A percentile compares a stretch with the other conserved stretches of the same genome.
Evolutionary conservation across 1,284 basidiomycete species (phyloP).

Genomic region (Leccinum fuscescens): DNA sequence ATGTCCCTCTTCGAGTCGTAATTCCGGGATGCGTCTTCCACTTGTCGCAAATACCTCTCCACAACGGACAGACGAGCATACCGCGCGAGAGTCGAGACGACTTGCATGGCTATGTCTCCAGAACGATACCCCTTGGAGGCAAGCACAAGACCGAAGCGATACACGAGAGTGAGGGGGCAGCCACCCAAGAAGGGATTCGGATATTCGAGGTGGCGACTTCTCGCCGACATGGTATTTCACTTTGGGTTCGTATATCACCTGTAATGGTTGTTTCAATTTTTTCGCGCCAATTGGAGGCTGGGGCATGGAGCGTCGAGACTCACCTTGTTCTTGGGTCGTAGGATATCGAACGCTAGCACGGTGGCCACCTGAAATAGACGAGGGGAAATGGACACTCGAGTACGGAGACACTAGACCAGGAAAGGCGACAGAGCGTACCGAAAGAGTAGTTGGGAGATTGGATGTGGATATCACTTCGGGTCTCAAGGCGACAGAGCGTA

Average conservation of each 20-base stretch:
- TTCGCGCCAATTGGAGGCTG: background rate
- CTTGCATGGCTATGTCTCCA: no score
- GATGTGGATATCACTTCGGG: no score
- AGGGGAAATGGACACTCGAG: background rate
- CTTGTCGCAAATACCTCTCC: no score
- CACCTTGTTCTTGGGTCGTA: slow-evolving; percentile 74
- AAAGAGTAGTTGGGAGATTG: no score
- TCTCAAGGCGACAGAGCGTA: slow-evolving; percentile 24
- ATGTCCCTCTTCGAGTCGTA: no score
- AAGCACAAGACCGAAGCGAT: no score
- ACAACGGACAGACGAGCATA: no score
- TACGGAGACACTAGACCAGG: background rate
- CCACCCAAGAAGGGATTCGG: slow-evolving; percentile 85
- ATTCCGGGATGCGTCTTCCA: background rate
- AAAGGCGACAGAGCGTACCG: slow-evolving; percentile 29
- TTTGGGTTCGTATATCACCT: slow-evolving; percentile 87
- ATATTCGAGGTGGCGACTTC: slow-evolving; percentile 79
- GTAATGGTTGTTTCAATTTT: background rate
- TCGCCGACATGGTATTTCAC: slow-evolving; percentile 82
- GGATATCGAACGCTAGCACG: slow-evolving; percentile 69
- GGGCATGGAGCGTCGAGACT: background rate
- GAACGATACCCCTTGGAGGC: no score
- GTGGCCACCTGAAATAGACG: slow-evolving; percentile 49
- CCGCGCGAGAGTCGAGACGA: no score
- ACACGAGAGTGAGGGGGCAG: slow-evolving; percentile 42